Base-by-base conservation (phyloP, 495 filamentous ascomycete species). In the Mytilinidion resinicola region DNA sequence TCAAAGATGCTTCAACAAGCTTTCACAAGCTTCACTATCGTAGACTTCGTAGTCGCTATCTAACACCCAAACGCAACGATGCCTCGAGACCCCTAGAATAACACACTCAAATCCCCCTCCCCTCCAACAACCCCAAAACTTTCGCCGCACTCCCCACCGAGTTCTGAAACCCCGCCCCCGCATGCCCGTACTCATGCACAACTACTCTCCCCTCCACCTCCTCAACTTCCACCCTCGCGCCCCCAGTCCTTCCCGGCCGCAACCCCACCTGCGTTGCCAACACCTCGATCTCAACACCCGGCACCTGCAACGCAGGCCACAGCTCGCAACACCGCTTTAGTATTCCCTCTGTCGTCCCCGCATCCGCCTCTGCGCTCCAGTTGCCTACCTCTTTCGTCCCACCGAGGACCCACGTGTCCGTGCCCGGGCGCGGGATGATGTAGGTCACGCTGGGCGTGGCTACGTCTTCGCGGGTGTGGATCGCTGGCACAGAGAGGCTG, bases 261-360 rank as follows among this genome's bases (percentile, higher is more conserved):
- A 74, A 52, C n/a, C 74, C 74, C n/a, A 69, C 70, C 55, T 68
- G 63, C 56, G 67, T 70, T 46, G 62, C 68, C 34, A 75, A 15
- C 35, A 72, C 68, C 59, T 76, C 72, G 58, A 74, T 74, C 8
- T 65, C 68, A 9, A 63, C 68, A 9, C 48, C 55, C 25, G 20
- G 59, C 52, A 44, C 62, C 55, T 71, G 47, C 11, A 75, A 51
- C 63, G 75, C 73, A 30, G 71, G 75, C 50, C 63, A 69, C 57
- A 67, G 61, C 42, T 33, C 58, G 39, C 55, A 64, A 62, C 63
- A 68, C 34, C 67, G 51, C 41, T 63, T 56, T 56, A 68, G 48
- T 59, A 77, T 78, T 53, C 35, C 57, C 57, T 46, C 42, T 42
- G 59, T 75, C 25, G 65, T 63, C 20, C 55, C 68, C 9, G 61